Conservation (phyloP, 2,329 filamentous ascomycete genomes). For the Pyrenophora graminea region DNA sequence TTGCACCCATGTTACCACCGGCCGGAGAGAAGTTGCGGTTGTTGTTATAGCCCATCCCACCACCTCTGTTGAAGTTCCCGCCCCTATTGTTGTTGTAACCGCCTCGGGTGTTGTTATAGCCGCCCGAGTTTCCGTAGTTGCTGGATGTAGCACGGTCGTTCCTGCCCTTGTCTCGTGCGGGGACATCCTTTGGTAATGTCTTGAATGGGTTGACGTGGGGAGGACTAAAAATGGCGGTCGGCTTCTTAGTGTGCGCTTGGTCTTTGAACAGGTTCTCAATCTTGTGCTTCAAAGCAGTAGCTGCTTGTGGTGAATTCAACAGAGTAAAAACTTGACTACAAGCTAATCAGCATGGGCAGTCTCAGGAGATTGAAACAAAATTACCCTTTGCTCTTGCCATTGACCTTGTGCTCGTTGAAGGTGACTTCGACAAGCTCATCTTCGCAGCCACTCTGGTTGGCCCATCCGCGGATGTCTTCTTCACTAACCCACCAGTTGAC, state of each 20-base stretch:
- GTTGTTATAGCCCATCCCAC: slow-evolving; percentile 40
- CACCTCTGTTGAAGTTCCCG: slow-evolving; percentile 41
- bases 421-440: slow-evolving; percentile 88
- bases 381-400: slow-evolving; percentile 97
- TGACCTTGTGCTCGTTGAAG: slow-evolving; percentile 98
- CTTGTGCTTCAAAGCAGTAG: slow-evolving; percentile 80
- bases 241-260: slow-evolving; percentile 65
- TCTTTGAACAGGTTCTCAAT: slow-evolving; percentile 69
- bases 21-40: slow-evolving; percentile 45
- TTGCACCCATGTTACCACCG: slow-evolving; percentile 44
- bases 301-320: slow-evolving; percentile 79
- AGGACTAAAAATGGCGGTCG: slow-evolving; percentile 74
- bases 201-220: slow-evolving; percentile 84
- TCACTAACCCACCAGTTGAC: slow-evolving; percentile 93
- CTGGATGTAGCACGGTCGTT: slow-evolving; percentile 58
- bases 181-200: slow-evolving; percentile 86
- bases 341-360: slow-evolving; percentile 12
- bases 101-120: slow-evolving; percentile 43
- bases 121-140: slow-evolving; percentile 55
- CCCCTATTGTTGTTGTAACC: slow-evolving; percentile 46
- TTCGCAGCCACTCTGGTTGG: slow-evolving; percentile 77
- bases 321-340: slow-evolving; percentile 78
- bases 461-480: slow-evolving; percentile 89
- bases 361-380: slow-evolving; percentile 31
- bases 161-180: slow-evolving; percentile 69